Evolutionary conservation across 225 moss, liverwort and hornwort genomes (phyloP).

Genomic region (Straminergon stramineum): DNA sequence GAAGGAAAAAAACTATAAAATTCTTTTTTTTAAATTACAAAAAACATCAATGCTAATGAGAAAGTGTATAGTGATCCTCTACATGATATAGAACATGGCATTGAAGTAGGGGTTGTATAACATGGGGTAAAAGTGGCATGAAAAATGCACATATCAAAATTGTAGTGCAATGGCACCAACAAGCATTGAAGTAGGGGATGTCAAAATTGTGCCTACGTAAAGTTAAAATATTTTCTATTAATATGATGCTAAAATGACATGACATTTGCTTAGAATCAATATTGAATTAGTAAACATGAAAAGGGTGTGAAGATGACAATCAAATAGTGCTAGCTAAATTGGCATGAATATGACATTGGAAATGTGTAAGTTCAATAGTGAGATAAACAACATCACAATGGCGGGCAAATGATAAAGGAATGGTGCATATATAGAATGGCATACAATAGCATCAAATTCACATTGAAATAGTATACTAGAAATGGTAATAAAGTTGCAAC

Average conservation of each 20-base stretch:
- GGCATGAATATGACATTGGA: neutral
- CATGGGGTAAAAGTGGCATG: neutral
- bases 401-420: neutral
- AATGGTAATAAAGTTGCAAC: neutral
- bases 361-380: neutral
- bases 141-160: fast-evolving
- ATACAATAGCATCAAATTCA: neutral
- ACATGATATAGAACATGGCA: neutral
- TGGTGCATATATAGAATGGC: too few relatives aligned
- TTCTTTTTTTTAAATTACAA: too few relatives aligned
- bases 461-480: too few relatives aligned
- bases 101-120: neutral
- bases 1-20: neutral
- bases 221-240: neutral
- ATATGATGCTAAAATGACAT: neutral
- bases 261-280: neutral
- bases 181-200: too few relatives aligned
- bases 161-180: neutral
- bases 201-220: neutral
- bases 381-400: neutral
- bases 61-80: neutral
- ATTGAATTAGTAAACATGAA: neutral
- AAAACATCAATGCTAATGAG: neutral
- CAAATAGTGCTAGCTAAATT: neutral
- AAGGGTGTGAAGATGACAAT: too few relatives aligned